Evolutionary conservation across 2,329 filamentous ascomycete genomes (phyloP).

Genomic region (Ceratocystis cacaofunesta): DNA sequence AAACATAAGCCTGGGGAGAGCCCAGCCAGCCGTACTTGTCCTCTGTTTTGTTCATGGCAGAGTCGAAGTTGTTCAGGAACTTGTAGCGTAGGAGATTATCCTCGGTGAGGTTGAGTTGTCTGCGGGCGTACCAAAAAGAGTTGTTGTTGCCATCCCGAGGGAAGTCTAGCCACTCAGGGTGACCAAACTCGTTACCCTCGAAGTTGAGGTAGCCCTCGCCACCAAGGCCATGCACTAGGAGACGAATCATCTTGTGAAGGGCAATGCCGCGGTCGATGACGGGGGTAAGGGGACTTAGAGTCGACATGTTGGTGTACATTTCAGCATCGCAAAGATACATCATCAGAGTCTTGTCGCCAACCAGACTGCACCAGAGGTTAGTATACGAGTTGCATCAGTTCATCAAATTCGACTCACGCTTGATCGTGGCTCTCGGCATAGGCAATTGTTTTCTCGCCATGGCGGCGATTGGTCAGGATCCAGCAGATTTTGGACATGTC

Average conservation of each 20-base stretch:
- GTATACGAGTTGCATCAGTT: constrained; percentile 18
- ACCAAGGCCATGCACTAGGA: constrained; percentile 79
- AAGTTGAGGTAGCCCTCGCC: constrained; percentile 98
- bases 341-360: constrained; percentile 91
- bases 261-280: constrained; percentile 82
- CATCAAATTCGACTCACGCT: constrained; percentile 48
- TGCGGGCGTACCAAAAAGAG: constrained; percentile 85
- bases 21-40: constrained; percentile 85
- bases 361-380: constrained; percentile 42
- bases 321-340: constrained; percentile 97
- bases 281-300: constrained; percentile 65
- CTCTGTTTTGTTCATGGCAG: constrained; percentile 76
- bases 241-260: constrained; percentile 92
- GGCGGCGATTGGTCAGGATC: constrained; percentile 80
- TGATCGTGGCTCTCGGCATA: constrained; percentile 97
- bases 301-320: constrained; percentile 96
- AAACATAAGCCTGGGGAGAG: constrained; percentile 74
- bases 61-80: constrained; percentile 88
- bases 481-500: constrained; percentile 72
- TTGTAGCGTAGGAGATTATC: constrained; percentile 74
- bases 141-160: constrained; percentile 85
- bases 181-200: constrained; percentile 96
- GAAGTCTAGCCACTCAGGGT: constrained; percentile 98
- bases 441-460: constrained; percentile 95
- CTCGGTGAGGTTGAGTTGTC: constrained; percentile 84